Evolutionary conservation across 192 early-diverging fungal species (phyloP).

Genomic region (Cetraspora pellucida): DNA sequence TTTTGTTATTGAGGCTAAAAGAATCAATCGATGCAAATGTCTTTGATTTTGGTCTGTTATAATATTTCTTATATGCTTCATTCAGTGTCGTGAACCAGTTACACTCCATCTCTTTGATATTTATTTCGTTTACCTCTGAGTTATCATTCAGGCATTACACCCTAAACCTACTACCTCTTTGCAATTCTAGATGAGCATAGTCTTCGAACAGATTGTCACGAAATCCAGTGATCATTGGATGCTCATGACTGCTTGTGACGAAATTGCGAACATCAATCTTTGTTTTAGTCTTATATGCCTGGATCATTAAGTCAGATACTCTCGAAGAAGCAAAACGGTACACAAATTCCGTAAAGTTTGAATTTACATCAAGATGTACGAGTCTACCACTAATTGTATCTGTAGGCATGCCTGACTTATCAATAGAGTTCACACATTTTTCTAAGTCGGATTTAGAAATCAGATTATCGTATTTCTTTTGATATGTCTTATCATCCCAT

Average conservation of each 20-base stretch:
- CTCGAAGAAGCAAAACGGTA: conserved; percentile 6
- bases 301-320: background rate
- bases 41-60: conserved; percentile 23
- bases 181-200: conserved; percentile 6
- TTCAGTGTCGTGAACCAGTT: conserved; percentile 15
- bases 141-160: background rate
- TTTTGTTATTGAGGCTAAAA: background rate
- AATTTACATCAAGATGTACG: background rate
- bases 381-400: background rate
- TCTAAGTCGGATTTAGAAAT: background rate
- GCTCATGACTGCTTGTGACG: background rate
- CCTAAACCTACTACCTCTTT: background rate
- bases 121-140: background rate
- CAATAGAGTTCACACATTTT: background rate
- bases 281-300: background rate
- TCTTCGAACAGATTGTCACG: conserved; percentile 9
- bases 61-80: conserved; percentile 9
- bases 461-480: background rate
- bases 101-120: background rate
- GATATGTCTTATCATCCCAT: conserved; percentile 12
- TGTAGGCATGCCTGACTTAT: background rate
- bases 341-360: background rate
- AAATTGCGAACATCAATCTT: background rate
- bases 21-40: conserved; percentile 17
- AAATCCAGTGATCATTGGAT: background rate